Conservation (phyloP, 129 eudicot genomes). For the Chrysanthemum seticuspe region DNA sequence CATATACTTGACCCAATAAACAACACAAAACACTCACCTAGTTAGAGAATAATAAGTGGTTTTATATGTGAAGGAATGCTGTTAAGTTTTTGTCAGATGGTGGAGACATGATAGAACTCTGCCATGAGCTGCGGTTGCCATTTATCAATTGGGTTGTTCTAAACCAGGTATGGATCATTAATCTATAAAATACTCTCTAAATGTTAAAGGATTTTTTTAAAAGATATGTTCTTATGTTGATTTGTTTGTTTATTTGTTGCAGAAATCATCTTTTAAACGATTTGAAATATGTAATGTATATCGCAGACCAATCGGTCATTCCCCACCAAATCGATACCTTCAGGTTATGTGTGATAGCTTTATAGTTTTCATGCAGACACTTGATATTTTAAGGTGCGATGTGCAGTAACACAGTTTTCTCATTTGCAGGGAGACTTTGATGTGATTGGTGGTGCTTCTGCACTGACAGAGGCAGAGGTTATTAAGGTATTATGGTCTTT, state of each 20-base stretch:
- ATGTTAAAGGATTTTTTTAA: not conserved
- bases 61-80: conserved; percentile 49
- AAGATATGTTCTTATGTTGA: conserved; percentile 2
- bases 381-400: conserved; percentile 14
- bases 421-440: conserved; percentile 82
- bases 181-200: not conserved
- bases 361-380: conserved; percentile 14
- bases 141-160: conserved; percentile 75
- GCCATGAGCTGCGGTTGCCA: conserved; percentile 85
- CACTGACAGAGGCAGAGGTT: conserved; percentile 85
- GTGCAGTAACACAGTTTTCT: conserved; percentile 1
- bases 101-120: conserved; percentile 92
- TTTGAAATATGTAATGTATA: conserved; percentile 80
- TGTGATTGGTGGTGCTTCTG: conserved; percentile 81
- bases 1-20: too few species aligned
- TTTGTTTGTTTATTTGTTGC: conserved; percentile 30
- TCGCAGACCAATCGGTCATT: conserved; percentile 91
- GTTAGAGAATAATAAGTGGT: not conserved
- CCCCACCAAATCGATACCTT: conserved; percentile 86
- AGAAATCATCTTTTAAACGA: conserved; percentile 87
- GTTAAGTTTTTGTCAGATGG: conserved; percentile 75
- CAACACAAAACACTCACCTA: too few species aligned
- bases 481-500: conserved; percentile 56
- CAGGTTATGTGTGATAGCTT: conserved; percentile 49
- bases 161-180: conserved; percentile 56